Base-by-base conservation (phyloP, 371 early-diverging fungal species). In the Rhizopus delemar region DNA sequence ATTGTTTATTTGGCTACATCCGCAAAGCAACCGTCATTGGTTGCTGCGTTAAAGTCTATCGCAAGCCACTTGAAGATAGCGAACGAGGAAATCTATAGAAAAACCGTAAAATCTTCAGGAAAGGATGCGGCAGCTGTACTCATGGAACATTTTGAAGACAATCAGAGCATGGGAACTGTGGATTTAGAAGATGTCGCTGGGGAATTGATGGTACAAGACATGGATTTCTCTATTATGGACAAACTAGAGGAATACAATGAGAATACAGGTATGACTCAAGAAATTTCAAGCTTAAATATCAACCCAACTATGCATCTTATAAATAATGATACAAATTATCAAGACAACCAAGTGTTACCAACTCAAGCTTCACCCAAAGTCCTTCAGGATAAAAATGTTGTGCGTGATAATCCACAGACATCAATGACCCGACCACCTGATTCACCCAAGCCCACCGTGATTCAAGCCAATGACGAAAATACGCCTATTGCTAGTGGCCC, bases 31-130 rank as follows among this genome's bases (percentile, higher is more conserved):
- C 36, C 8, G n/a, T 48, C 7, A 31, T 56, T 9, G 15, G 22
- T 2, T 36, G 28, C 15, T 65, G 57, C 29, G 41, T 41, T n/a
- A 38, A 59, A 6, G 29, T 65, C 11, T 32, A 60, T 22, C 3
- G 38, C 8, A 35, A 57, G 65, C 6, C 68, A 68, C 6, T 36
- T 76, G 46, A 63, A 69, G 13, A 32, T 76, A 45, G 63, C 61
- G 15, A 73, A 73, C 57, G 62, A 64, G 33, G 59, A 63, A 7
- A 63, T 69, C 0, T 76, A 73, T 60, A 69, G 68, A 22, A 28
- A 39, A 2, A 58, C 52, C 6, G n/a, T 54, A 31, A 3, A 8
- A 1, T 22, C 13, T 9, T 13, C 36, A 22, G 35, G 35, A 5
- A 36, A 52, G 15, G 22, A 22, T 5, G 8, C 54, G 15, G 9